Evolutionary conservation across 148 eudicot genomes (phyloP).

Genomic region (Chenopodium formosanum): DNA sequence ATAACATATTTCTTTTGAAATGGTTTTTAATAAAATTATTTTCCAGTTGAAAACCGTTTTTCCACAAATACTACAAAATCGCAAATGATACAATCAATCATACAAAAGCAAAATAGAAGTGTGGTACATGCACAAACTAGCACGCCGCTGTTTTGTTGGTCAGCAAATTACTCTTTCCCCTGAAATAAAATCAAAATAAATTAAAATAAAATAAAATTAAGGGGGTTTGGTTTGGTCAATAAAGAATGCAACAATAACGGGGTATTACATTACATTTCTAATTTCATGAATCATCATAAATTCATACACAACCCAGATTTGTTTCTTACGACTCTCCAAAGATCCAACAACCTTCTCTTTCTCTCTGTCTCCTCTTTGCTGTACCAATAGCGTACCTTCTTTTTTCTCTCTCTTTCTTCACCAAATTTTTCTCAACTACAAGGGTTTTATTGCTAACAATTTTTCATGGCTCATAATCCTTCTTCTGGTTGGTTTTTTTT

Average conservation of each 20-base stretch:
- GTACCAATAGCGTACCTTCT: conserved; percentile 1
- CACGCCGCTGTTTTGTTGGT: conserved; percentile 15
- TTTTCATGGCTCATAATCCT: conserved; percentile 39
- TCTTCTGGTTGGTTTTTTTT: conserved; percentile 41
- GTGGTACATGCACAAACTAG: neutral
- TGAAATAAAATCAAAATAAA: neutral
- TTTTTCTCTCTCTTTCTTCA: neutral
- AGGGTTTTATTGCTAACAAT: neutral
- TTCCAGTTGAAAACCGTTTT: too few species aligned
- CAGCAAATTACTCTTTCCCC: conserved; percentile 8
- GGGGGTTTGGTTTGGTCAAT: neutral
- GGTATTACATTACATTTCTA: too few species aligned
- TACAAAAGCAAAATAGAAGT: neutral
- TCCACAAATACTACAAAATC: too few species aligned
- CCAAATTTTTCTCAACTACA: too few species aligned
- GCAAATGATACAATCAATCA: too few species aligned
- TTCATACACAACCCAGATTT: neutral
- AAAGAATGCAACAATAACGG: neutral
- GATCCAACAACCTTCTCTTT: conserved; percentile 15
- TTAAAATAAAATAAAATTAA: neutral
- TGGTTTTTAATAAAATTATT: too few species aligned
- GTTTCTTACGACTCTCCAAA: conserved; percentile 10
- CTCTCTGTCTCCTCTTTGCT: neutral
- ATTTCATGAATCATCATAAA: neutral
- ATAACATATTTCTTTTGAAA: too few species aligned